Evolutionary conservation across 2,329 filamentous ascomycete species (phyloP).

Genomic region (Magnaporthiopsis rhizophila): DNA sequence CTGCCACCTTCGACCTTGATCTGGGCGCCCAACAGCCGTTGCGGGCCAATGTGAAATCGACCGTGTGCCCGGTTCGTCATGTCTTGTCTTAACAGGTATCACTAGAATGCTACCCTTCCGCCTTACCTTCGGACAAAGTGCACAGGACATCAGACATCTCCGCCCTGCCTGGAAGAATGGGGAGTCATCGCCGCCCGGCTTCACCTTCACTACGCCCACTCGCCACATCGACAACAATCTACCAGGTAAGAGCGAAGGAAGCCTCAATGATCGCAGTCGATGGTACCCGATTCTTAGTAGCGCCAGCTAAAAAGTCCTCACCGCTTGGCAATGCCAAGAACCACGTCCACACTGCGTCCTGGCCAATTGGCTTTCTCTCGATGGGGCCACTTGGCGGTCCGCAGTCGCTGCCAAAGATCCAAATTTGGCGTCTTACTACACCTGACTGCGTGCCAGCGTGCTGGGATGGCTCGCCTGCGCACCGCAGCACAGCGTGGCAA

Average conservation of each 20-base stretch:
- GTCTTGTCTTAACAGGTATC: not conserved
- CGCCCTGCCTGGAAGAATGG: not conserved
- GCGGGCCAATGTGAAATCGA: not conserved
- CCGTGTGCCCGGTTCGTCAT: not conserved
- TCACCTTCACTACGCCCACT: not conserved
- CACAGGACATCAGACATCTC: not conserved
- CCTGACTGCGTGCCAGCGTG: not conserved
- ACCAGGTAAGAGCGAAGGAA: too few species aligned
- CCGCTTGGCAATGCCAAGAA: not conserved
- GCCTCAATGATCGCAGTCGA: not conserved
- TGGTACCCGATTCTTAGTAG: too few species aligned
- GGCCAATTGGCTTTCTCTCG: not conserved
- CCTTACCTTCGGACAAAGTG: not conserved
- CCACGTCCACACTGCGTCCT: not conserved
- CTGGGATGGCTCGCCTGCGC: not conserved
- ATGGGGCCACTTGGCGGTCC: not conserved
- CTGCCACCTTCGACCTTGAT: not conserved
- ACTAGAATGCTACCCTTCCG: not conserved
- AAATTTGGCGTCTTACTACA: not conserved
- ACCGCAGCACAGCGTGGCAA: not conserved
- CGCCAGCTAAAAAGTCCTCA: not conserved
- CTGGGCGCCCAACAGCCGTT: not conserved
- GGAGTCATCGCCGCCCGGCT: not conserved
- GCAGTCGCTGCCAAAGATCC: not conserved
- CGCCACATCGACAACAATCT: too few species aligned